Evolutionary conservation across 2,329 filamentous ascomycete genomes (phyloP).

Genomic region (Fusarium solani-melongenae): DNA sequence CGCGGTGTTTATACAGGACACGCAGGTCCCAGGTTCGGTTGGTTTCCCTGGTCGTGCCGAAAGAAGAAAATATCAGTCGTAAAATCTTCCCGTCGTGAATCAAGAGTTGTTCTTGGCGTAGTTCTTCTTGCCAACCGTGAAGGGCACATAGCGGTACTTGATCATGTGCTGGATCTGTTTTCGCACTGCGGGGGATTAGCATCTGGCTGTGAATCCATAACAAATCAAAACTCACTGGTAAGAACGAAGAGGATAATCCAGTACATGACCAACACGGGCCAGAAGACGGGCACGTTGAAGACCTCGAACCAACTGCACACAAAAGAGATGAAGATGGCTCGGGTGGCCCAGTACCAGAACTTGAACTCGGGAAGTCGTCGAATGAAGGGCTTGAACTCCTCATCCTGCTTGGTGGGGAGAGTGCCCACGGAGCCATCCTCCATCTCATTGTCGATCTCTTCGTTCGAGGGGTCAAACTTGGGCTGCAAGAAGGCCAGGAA

Average conservation of each 20-base stretch:
- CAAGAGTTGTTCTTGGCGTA: conserved; percentile 74
- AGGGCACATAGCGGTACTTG: conserved; percentile 98
- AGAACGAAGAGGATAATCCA: conserved; percentile 97
- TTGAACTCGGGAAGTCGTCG: conserved; percentile 97
- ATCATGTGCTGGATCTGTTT: conserved; percentile 99
- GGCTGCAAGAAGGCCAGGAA: conserved; percentile 98
- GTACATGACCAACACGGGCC: conserved; percentile 98
- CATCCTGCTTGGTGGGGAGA: conserved; percentile 93
- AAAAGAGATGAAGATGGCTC: conserved; percentile 85
- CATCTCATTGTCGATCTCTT: conserved; percentile 91
- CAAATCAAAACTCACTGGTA: conserved; percentile 77
- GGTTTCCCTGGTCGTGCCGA: conserved; percentile 29
- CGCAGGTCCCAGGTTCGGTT: conserved; percentile 20
- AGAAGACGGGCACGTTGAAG: conserved; percentile 98
- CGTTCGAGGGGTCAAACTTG: conserved; percentile 98
- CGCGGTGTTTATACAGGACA: conserved; percentile 43
- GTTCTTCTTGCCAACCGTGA: conserved; percentile 88
- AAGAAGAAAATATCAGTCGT: conserved; percentile 24
- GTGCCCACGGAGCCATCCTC: conserved; percentile 87
- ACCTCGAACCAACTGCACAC: conserved; percentile 91
- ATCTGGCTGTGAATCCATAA: not conserved
- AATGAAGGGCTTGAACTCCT: conserved; percentile 98
- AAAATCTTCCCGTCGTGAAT: conserved; percentile 9
- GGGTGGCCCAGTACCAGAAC: conserved; percentile 97
- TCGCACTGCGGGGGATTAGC: conserved; percentile 73